phyloP scores from a whole-genome alignment of 2,329 filamentous ascomycete species.

The Penicillium rolfsii region DNA sequence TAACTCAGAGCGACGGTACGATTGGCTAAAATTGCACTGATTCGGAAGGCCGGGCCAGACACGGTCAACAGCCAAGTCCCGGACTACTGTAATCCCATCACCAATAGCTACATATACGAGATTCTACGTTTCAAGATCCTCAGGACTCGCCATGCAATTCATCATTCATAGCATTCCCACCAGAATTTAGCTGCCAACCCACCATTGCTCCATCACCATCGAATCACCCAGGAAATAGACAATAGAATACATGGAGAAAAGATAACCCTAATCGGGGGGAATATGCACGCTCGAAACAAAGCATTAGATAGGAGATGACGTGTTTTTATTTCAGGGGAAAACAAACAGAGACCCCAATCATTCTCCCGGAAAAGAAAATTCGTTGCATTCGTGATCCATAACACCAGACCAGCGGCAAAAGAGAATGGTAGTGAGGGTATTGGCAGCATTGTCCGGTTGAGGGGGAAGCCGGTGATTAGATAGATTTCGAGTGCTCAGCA shows the following conservation, averaged over 20 bases:
- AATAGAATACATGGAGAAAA: conserved; percentile 30
- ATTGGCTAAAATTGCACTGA: background rate
- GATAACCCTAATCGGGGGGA: conserved; percentile 26
- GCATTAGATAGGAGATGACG: conserved; percentile 37
- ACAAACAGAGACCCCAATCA: conserved; percentile 8
- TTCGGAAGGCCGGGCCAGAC: background rate
- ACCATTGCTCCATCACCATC: conserved; percentile 11
- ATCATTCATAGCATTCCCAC: conserved; percentile 1
- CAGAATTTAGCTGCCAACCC: conserved; percentile 15
- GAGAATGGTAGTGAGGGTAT: conserved; percentile 16
- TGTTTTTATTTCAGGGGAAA: conserved; percentile 30
- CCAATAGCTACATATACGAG: background rate
- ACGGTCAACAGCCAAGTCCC: too few relatives aligned
- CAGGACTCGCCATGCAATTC: background rate
- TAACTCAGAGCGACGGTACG: background rate
- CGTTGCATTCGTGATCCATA: conserved; percentile 45
- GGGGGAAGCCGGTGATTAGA: background rate
- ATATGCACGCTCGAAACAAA: conserved; percentile 45
- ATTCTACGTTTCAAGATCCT: background rate
- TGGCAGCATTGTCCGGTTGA: conserved; percentile 8
- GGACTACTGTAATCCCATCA: background rate
- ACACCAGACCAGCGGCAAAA: conserved; percentile 32
- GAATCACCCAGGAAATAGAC: conserved; percentile 21
- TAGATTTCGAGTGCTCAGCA: background rate
- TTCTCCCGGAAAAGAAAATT: conserved; percentile 33